Conservation (phyloP, 495 filamentous ascomycete species). For the Talaromyces trachyspermus region DNA sequence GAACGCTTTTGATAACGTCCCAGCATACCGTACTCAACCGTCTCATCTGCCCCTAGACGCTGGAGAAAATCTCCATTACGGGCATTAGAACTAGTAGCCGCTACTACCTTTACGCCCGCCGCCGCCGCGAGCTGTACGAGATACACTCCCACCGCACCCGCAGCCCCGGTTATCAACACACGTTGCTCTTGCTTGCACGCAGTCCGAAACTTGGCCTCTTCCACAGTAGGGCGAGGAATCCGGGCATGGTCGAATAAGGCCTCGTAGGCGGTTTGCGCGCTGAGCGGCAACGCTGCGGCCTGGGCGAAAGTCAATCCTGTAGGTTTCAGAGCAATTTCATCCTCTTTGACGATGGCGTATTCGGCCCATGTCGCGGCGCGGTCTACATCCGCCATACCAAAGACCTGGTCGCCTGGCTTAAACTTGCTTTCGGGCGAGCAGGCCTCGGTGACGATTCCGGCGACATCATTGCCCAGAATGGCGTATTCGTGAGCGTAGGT, state of each 20-base stretch:
- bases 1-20: constrained; percentile 8
- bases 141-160: constrained; percentile 26
- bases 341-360: constrained; percentile 17
- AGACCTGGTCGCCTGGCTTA: constrained; percentile 25
- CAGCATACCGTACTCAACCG: constrained; percentile 21
- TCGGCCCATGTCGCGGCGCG: constrained; percentile 24
- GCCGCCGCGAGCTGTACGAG: constrained; percentile 25
- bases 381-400: constrained; percentile 22
- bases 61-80: constrained; percentile 25
- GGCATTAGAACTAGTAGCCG: constrained; percentile 20
- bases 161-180: constrained; percentile 26
- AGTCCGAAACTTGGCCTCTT: background rate
- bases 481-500: constrained; percentile 17
- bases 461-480: constrained; percentile 38
- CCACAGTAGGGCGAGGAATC: constrained; percentile 5
- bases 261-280: constrained; percentile 28
- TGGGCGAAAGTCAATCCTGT: constrained; percentile 11
- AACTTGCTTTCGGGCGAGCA: constrained; percentile 11
- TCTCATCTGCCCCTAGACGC: constrained; percentile 20
- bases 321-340: constrained; percentile 24
- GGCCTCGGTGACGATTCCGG: constrained; percentile 30
- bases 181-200: background rate
- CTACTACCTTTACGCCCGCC: constrained; percentile 19
- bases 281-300: constrained; percentile 25
- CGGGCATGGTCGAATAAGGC: constrained; percentile 25